Conservation (phyloP, 2,329 filamentous ascomycete genomes). For the Corynespora cassiicola region DNA sequence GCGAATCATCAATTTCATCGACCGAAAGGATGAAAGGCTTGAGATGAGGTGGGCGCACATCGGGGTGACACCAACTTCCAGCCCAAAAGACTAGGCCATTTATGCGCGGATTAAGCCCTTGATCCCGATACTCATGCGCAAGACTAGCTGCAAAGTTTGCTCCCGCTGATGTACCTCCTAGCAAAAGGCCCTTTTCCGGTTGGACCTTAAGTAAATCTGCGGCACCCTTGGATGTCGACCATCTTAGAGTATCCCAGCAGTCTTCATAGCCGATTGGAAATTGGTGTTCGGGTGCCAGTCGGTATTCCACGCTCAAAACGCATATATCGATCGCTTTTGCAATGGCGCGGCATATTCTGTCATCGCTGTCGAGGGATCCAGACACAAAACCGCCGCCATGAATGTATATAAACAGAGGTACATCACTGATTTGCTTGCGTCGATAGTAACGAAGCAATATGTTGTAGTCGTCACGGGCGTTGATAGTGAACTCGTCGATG, state of each 20-base stretch:
- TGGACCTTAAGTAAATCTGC: conserved; percentile 1
- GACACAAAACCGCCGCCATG: conserved; percentile 14
- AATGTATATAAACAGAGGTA: conserved; percentile 11
- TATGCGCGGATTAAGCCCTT: conserved; percentile 1
- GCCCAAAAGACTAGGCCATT: conserved; percentile 13
- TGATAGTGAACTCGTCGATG: conserved; percentile 5
- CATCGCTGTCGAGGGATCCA: conserved; percentile 11
- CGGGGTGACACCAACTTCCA: conserved; percentile 8
- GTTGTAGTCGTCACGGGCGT: background rate
- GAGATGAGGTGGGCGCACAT: conserved; percentile 4
- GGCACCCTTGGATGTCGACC: background rate
- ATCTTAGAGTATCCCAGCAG: conserved; percentile 10
- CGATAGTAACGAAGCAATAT: conserved; percentile 5
- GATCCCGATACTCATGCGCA: conserved; percentile 5
- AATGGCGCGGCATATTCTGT: conserved; percentile 8
- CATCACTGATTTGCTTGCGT: background rate
- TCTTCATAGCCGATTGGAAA: conserved; percentile 14
- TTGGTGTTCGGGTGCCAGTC: conserved; percentile 14
- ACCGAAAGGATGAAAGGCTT: conserved; percentile 8
- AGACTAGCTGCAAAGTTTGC: conserved; percentile 14
- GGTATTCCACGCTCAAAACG: conserved; percentile 14
- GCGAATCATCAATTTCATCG: conserved; percentile 13
- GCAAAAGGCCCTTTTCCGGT: conserved; percentile 5
- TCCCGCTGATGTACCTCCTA: conserved; percentile 15
- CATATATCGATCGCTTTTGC: conserved; percentile 3